Evolutionary conservation across 371 early-diverging fungal genomes (phyloP).

Genomic region (Smittium culicis): DNA sequence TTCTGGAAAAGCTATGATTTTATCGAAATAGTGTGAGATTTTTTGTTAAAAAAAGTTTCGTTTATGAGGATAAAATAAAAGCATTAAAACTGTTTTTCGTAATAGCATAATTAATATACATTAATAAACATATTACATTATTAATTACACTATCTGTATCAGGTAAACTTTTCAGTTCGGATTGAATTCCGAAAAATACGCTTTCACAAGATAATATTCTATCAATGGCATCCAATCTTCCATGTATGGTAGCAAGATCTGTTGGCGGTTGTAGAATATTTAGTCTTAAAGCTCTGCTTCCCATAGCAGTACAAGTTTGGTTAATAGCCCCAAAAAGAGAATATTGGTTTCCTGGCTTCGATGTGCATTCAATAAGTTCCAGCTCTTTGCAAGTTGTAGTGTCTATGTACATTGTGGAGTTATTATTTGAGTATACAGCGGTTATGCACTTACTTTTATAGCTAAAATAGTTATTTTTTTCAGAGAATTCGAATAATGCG

Average conservation of each 20-base stretch:
- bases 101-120: neutral
- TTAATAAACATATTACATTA: slow-evolving; percentile 8
- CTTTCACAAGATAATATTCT: slow-evolving; percentile 14
- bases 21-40: too few species aligned
- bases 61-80: too few species aligned
- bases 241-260: slow-evolving; percentile 11
- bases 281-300: slow-evolving; percentile 8
- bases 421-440: neutral
- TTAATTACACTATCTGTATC: slow-evolving; percentile 29
- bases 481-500: neutral
- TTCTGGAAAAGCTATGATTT: slow-evolving; percentile 34
- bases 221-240: slow-evolving; percentile 12
- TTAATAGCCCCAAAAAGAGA: slow-evolving; percentile 11
- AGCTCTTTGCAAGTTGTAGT: slow-evolving; percentile 2
- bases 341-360: neutral
- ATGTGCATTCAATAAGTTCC: slow-evolving; percentile 6
- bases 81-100: too few species aligned
- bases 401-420: slow-evolving; percentile 12
- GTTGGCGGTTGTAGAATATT: slow-evolving; percentile 11
- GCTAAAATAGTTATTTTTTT: neutral
- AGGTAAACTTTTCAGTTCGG: slow-evolving; percentile 16
- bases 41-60: too few species aligned
- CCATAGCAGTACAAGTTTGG: slow-evolving; percentile 10
- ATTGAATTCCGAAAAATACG: slow-evolving; percentile 21
- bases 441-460: neutral